Conservation (phyloP, 75 land plant species). For the Selaginella tamariscina region DNA sequence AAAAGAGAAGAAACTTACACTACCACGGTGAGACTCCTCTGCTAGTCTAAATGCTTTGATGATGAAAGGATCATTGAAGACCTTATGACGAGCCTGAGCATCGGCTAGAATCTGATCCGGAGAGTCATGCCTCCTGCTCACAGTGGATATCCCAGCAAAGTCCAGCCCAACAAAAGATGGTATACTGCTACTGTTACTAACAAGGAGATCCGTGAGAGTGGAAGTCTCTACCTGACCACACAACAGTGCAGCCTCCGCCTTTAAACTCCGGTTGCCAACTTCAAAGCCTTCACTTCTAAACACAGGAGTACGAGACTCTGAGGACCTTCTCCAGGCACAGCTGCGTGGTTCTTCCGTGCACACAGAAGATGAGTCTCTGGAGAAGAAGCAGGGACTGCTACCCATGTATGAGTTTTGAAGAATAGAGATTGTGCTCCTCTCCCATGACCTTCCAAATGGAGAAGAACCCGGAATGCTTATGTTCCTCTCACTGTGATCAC, state of each 20-base stretch:
- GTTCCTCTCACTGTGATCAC: neutral
- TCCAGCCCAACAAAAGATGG: neutral
- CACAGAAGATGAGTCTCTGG: too few species aligned
- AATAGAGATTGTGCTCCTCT: neutral
- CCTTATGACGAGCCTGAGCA: constrained; percentile 59
- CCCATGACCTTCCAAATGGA: neutral
- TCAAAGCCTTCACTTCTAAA: neutral
- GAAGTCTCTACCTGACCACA: too few species aligned
- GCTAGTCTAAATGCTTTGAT: constrained; percentile 79
- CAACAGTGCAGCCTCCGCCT: too few species aligned
- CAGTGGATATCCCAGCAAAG: too few species aligned
- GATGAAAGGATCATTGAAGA: constrained; percentile 57
- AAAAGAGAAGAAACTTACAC: constrained; percentile 36
- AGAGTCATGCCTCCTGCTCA: neutral
- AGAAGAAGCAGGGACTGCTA: neutral
- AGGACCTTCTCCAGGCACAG: neutral
- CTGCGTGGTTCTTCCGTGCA: neutral
- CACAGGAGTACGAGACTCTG: neutral
- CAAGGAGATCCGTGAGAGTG: neutral
- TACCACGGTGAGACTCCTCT: constrained; percentile 78
- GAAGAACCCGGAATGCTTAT: neutral
- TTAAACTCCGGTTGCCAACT: neutral
- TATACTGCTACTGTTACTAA: neutral
- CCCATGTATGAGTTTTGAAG: neutral
- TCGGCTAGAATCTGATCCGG: constrained; percentile 42